Evolutionary conservation across 768 basidiomycete genomes (phyloP).

Genomic region (Lactarius hengduanensis): DNA sequence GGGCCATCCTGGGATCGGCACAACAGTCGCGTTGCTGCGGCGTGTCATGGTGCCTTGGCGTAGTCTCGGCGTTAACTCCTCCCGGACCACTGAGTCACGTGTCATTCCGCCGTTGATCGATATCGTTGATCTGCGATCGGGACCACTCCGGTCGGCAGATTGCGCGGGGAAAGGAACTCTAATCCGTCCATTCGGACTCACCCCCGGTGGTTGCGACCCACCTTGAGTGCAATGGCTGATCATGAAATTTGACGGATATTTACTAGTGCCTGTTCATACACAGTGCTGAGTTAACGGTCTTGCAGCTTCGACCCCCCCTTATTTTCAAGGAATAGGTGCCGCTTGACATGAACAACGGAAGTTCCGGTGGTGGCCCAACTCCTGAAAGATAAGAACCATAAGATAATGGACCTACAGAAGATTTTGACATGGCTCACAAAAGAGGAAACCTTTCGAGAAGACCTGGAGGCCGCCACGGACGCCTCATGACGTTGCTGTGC

Average conservation of each 20-base stretch:
- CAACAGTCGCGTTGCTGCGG: not conserved
- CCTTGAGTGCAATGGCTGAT: not conserved
- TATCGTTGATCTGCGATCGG: no score
- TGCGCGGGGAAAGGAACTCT: no score
- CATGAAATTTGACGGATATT: not conserved
- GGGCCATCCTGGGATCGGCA: not conserved
- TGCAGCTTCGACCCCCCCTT: not conserved
- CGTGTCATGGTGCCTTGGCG: no score
- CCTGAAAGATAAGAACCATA: not conserved
- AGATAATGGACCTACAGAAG: not conserved
- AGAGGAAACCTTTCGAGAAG: not conserved
- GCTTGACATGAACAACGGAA: not conserved
- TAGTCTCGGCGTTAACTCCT: not conserved
- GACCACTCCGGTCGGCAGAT: no score
- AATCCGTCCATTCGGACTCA: not conserved
- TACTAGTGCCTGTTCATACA: not conserved
- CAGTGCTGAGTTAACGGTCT: no score
- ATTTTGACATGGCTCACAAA: not conserved
- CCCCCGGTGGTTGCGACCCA: not conserved
- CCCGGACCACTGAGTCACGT: not conserved
- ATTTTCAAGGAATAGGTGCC: not conserved
- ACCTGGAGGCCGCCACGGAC: not conserved
- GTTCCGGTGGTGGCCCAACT: not conserved
- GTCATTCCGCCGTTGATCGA: not conserved
- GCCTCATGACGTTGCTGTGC: not conserved